phyloP scores from a whole-genome alignment of 805 yeast genomes.

The Vanderwaltozyma tropicalis region DNA sequence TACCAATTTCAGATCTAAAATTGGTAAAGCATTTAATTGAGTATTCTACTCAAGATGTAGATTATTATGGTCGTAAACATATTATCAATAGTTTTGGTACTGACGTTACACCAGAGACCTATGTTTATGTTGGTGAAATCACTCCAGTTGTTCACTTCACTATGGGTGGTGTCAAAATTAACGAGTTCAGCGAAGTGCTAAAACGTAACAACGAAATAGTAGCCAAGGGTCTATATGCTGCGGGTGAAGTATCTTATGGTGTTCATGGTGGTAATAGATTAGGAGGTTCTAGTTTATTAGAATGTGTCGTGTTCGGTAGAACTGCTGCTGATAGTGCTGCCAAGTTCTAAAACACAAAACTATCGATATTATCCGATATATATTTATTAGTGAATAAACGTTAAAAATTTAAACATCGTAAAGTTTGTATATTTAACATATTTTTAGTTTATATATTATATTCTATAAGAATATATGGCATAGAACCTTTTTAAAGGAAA shows the following conservation, averaged over 20 bases:
- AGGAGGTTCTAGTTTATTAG: slow-evolving; percentile 48
- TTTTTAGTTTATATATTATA: too few species aligned
- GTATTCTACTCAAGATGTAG: slow-evolving; percentile 20
- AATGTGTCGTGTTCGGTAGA: slow-evolving; percentile 52
- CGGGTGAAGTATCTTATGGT: slow-evolving; percentile 62
- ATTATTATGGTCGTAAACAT: slow-evolving; percentile 30
- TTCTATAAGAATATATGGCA: too few species aligned
- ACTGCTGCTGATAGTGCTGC: slow-evolving; percentile 37
- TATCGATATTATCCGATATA: too few species aligned
- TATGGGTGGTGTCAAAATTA: slow-evolving; percentile 55
- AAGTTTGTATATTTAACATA: too few species aligned
- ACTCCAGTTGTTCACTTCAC: slow-evolving; percentile 60
- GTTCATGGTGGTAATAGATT: slow-evolving; percentile 55
- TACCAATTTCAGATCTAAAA: slow-evolving; percentile 17
- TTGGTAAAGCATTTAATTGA: slow-evolving; percentile 17
- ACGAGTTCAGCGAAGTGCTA: slow-evolving; percentile 38
- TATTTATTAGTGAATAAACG: too few species aligned
- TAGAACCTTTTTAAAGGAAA: too few species aligned
- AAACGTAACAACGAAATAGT: slow-evolving; percentile 23
- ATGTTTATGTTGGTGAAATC: slow-evolving; percentile 38
- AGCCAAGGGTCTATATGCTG: slow-evolving; percentile 44
- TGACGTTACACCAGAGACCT: slow-evolving; percentile 17
- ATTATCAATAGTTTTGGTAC: slow-evolving; percentile 27
- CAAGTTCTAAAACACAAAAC: too few species aligned
- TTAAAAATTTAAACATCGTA: too few species aligned